Percentiles rank a stretch among this genome's conserved stretches.
phyloP scores from a whole-genome alignment of 78 protist genomes.

The Polysphondylium violaceum region DNA sequence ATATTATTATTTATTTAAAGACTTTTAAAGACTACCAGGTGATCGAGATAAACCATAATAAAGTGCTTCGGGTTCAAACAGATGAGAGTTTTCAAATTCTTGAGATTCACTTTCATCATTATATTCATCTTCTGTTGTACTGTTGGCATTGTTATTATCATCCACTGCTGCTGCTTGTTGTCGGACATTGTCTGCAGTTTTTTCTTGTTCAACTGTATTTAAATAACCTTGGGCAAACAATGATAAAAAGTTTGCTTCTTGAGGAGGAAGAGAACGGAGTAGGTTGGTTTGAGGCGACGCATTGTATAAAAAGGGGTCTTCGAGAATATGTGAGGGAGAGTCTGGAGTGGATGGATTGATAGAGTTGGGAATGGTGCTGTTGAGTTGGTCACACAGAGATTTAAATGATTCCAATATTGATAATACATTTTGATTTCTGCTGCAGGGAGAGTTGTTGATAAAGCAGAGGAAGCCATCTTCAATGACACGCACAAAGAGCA shows the following conservation, averaged over 20 bases:
- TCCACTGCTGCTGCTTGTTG: neutral
- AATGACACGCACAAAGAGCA: slow-evolving; percentile 56
- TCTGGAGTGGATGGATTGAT: slow-evolving; percentile 11
- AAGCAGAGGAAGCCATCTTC: slow-evolving; percentile 72
- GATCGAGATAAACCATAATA: too few relatives aligned
- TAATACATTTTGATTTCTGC: slow-evolving; percentile 41
- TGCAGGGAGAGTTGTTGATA: slow-evolving; percentile 64
- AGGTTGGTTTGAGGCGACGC: slow-evolving; percentile 26
- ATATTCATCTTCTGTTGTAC: neutral
- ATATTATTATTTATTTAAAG: too few relatives aligned
- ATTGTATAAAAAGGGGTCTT: neutral
- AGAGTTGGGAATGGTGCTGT: slow-evolving; percentile 9
- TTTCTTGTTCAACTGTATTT: neutral
- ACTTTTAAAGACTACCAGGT: too few relatives aligned
- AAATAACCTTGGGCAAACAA: slow-evolving; percentile 48
- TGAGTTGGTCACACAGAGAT: slow-evolving; percentile 25
- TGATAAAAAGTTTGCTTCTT: slow-evolving; percentile 56
- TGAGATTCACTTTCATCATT: too few relatives aligned
- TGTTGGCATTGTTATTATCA: neutral
- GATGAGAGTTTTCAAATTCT: too few relatives aligned
- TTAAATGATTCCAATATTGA: slow-evolving; percentile 39
- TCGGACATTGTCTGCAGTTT: neutral
- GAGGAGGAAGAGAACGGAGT: slow-evolving; percentile 42
- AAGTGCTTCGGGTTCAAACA: too few relatives aligned
- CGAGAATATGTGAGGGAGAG: neutral